These are phyloP conservation scores for Blastocystis sp. DNA, from an alignment of 352 stramenopile genomes.

Conservation along the genomic window DNA sequence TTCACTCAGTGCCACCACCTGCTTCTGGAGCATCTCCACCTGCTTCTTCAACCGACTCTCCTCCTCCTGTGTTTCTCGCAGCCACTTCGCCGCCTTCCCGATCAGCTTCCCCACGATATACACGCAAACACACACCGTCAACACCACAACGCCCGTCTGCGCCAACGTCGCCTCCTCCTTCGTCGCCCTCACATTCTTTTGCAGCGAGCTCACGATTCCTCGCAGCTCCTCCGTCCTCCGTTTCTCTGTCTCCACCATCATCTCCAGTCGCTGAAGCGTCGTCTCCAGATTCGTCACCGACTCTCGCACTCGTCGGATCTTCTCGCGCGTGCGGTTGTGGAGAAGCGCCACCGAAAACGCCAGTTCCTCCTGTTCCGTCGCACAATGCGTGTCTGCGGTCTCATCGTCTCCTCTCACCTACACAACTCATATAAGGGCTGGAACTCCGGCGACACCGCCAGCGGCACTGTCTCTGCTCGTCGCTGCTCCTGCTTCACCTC, in stretches of 20 bases:
- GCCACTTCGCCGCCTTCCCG: not conserved
- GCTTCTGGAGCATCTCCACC: not conserved
- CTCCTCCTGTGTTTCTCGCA: not conserved
- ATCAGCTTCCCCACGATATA: not conserved
- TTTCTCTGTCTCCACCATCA: not conserved
- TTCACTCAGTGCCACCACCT: not conserved
- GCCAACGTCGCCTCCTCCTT: not conserved
- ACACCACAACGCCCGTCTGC: not conserved
- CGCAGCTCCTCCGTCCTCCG: not conserved
- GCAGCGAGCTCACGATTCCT: not conserved
- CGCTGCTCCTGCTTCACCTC: not conserved
- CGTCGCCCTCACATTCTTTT: not conserved
- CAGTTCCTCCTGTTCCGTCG: not conserved
- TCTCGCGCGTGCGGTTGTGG: conserved; percentile 15
- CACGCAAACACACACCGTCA: not conserved
- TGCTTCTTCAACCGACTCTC: not conserved
- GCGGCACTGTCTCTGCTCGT: not conserved
- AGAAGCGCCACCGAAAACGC: not conserved
- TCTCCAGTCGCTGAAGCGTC: no score
- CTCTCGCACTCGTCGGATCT: not conserved
- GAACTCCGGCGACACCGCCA: conserved; percentile 24
- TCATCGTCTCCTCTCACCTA: not conserved
- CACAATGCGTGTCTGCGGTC: not conserved
- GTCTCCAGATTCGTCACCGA: not conserved
- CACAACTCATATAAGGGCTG: conserved; percentile 35